A percentile compares a stretch with the other conserved stretches of the same genome.
Evolutionary conservation across 352 stramenopile genomes (phyloP).

Genomic region (Phytophthora litchii): DNA sequence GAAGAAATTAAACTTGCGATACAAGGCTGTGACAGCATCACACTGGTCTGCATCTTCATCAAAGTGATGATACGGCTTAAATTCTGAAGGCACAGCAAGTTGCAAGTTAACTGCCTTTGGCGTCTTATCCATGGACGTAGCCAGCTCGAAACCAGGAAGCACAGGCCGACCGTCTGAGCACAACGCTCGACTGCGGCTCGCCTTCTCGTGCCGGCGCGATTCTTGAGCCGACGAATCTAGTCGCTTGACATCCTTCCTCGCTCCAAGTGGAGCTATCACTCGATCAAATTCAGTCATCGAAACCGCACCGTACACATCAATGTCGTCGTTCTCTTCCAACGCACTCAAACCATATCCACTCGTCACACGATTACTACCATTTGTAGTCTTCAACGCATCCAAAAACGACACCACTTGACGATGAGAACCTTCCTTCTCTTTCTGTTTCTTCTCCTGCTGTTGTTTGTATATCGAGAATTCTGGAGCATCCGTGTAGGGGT

Average conservation of each 20-base stretch:
- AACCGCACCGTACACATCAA: slow-evolving; percentile 77
- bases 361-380: slow-evolving; percentile 41
- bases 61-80: slow-evolving; percentile 57
- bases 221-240: slow-evolving; percentile 44
- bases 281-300: slow-evolving; percentile 77
- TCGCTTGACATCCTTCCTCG: slow-evolving; percentile 29
- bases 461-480: slow-evolving; percentile 73
- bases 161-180: slow-evolving; percentile 66
- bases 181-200: slow-evolving; percentile 24
- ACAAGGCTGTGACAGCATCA: slow-evolving; percentile 41
- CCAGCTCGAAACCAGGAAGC: slow-evolving; percentile 65
- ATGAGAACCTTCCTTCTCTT: slow-evolving; percentile 30
- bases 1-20: slow-evolving; percentile 64
- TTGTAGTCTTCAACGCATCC: slow-evolving; percentile 57
- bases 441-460: slow-evolving; percentile 30
- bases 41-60: slow-evolving; percentile 33
- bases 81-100: slow-evolving; percentile 59
- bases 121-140: slow-evolving; percentile 42
- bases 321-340: slow-evolving; percentile 84
- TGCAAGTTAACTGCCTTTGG: slow-evolving; percentile 46
- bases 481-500: slow-evolving; percentile 74
- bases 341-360: slow-evolving; percentile 74
- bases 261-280: slow-evolving; percentile 48
- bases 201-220: slow-evolving; percentile 34
- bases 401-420: slow-evolving; percentile 77